Base-by-base conservation (phyloP, 148 eudicot species). In the Amaranthus cruentus region DNA sequence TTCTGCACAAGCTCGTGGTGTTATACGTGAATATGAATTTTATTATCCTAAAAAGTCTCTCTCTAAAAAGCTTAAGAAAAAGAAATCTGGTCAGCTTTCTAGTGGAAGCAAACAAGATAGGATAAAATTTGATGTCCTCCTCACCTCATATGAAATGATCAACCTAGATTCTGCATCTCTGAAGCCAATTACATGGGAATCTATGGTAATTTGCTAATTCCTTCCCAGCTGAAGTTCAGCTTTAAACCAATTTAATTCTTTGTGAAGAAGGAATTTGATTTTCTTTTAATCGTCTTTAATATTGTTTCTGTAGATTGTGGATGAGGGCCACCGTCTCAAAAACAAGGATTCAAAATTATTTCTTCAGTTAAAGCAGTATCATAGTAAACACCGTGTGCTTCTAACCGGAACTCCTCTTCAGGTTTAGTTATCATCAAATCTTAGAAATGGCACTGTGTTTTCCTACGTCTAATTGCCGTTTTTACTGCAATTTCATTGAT, bases 401-500 rank as follows among this genome's bases (percentile, higher is more conserved):
- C 72, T 95, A 84, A 95, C 99, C 53, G 99, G 97, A 85, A 95
- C 99, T 43, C 99, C 99, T 12, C 97, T 95, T 84, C 99, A 95
- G 99, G 99, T 95, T 72, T 71, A 80, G 76, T 72, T 52, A 18
- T 72, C 63, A 2, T 47, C 38, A 59, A 46, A 43, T 55, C 78
- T 54, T 53, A 10, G 46, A 21, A 10, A 64, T 68, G 38, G 28
- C 63, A 47, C 47, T 66, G 14, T 75, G 18, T 38, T 9, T 65
- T 42, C 38, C 38, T 68, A 54, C n/a, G 58, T 66, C 59, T 50
- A 18, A 38, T 66, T 66, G 47, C 2, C 46, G 67, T 68, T 44
- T 52, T 69, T 71, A 7, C 58, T 49, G 14, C 55, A 47, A 18
- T 56, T 70, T 69, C 1, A 52, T 52, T 56, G 63, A 66, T 67